phyloP scores from a whole-genome alignment of 495 filamentous ascomycete species.

The Hypoxylon intermedium region DNA sequence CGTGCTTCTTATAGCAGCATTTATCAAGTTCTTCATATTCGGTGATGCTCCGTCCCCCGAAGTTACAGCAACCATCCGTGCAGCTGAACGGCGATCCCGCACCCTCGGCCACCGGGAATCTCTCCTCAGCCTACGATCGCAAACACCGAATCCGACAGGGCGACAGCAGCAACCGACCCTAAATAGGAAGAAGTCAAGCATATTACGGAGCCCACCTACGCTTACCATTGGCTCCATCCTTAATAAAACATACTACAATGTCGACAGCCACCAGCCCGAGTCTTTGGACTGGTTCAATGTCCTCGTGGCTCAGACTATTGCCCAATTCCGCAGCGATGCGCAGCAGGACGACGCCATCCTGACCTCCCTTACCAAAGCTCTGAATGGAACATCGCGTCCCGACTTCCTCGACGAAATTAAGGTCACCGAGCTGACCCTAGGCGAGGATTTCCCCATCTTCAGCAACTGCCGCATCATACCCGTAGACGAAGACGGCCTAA shows the following conservation, averaged over 20 bases:
- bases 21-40: slow-evolving; percentile 99
- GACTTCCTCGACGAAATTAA: slow-evolving; percentile 91
- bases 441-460: slow-evolving; percentile 98
- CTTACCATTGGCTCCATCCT: slow-evolving; percentile 88
- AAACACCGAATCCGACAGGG: slow-evolving; percentile 42
- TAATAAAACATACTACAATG: slow-evolving; percentile 97
- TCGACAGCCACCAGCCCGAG: slow-evolving; percentile 95
- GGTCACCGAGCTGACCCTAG: slow-evolving; percentile 89
- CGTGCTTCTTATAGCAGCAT: slow-evolving; percentile 84
- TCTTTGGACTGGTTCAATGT: slow-evolving; percentile 99
- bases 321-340: slow-evolving; percentile 91
- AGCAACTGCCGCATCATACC: slow-evolving; percentile 96
- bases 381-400: slow-evolving; percentile 86
- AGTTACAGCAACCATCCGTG: slow-evolving; percentile 69
- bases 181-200: slow-evolving; percentile 77
- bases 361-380: slow-evolving; percentile 83
- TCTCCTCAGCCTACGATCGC: slow-evolving; percentile 61
- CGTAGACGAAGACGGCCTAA: slow-evolving; percentile 73
- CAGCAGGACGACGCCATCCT: slow-evolving; percentile 89
- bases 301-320: slow-evolving; percentile 93
- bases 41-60: slow-evolving; percentile 88
- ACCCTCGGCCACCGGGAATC: slow-evolving; percentile 73
- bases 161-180: slow-evolving; percentile 56
- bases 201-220: slow-evolving; percentile 69
- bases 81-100: slow-evolving; percentile 69